phyloP scores from a whole-genome alignment of 2,329 filamentous ascomycete species.

The Aspergillus quadricinctus region DNA sequence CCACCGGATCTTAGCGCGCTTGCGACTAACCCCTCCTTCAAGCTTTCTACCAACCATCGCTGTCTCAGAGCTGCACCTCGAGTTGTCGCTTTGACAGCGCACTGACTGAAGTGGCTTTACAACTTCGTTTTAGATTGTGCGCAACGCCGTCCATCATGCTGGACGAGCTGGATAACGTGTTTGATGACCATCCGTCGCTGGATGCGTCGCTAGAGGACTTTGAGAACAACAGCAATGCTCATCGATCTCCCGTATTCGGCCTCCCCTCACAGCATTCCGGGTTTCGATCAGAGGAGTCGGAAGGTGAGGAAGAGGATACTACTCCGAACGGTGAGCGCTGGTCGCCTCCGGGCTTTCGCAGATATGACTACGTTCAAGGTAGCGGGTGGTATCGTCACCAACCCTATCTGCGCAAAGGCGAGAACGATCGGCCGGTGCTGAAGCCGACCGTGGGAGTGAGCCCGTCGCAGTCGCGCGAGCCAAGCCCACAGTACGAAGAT shows the following conservation, averaged over 20 bases:
- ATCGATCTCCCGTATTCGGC: conserved; percentile 50
- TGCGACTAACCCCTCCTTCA: conserved; percentile 14
- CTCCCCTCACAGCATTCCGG: conserved; percentile 59
- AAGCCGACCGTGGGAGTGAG: conserved; percentile 41
- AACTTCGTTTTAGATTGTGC: conserved; percentile 20
- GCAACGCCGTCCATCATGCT: conserved; percentile 39
- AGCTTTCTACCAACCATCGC: conserved; percentile 6
- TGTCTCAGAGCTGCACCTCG: conserved; percentile 18
- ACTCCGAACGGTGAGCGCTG: conserved; percentile 48
- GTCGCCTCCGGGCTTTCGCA: conserved; percentile 62
- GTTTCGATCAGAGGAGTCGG: conserved; percentile 54
- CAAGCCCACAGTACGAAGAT: conserved; percentile 58
- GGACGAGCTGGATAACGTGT: conserved; percentile 46
- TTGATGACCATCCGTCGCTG: conserved; percentile 57
- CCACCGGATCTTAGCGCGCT: conserved; percentile 13
- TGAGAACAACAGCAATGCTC: conserved; percentile 47
- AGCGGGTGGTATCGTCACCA: conserved; percentile 54
- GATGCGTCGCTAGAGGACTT: conserved; percentile 60
- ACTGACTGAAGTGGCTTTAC: conserved; percentile 22
- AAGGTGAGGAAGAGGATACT: conserved; percentile 36
- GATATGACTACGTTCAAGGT: conserved; percentile 46
- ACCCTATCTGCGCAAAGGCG: conserved; percentile 44
- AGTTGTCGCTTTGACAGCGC: conserved; percentile 16
- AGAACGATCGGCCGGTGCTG: conserved; percentile 33
- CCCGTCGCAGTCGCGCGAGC: conserved; percentile 52